phyloP scores from a whole-genome alignment of 345 rosid species.

The Moricandia moricandioides region DNA sequence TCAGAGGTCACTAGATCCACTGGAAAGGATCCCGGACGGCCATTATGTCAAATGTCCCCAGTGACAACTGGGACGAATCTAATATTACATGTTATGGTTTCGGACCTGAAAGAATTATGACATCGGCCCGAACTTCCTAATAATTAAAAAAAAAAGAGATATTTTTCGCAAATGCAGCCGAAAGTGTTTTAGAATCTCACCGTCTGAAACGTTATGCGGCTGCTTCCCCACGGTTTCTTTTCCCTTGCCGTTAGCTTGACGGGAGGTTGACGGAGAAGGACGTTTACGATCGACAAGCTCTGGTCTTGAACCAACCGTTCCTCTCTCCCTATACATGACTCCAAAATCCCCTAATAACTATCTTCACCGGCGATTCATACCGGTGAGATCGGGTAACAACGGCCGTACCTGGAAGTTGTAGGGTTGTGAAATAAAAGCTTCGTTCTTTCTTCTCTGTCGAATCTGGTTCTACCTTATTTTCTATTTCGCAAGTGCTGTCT shows the following conservation, averaged over 20 bases:
- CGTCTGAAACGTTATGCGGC: slow-evolving; percentile 55
- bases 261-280: slow-evolving; percentile 76
- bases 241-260: slow-evolving; percentile 59
- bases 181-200: slow-evolving; percentile 22
- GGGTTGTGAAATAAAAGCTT: slow-evolving; percentile 19
- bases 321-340: slow-evolving; percentile 44
- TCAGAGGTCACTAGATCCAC: no score
- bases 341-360: background rate
- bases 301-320: slow-evolving; percentile 55
- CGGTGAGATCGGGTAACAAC: slow-evolving; percentile 19
- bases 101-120: no score
- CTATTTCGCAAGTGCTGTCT: slow-evolving; percentile 6
- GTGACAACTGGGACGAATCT: no score
- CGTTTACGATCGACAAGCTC: slow-evolving; percentile 74
- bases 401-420: slow-evolving; percentile 24
- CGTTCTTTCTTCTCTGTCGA: background rate
- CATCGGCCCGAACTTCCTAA: no score
- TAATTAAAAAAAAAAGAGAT: background rate
- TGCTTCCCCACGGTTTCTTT: slow-evolving; percentile 55
- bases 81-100: no score
- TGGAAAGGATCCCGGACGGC: no score
- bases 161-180: background rate
- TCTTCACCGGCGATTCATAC: slow-evolving; percentile 20
- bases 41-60: no score
- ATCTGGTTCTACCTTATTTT: slow-evolving; percentile 18